These are phyloP conservation scores for Dactylellina cionopaga DNA, from an alignment of 2,329 filamentous ascomycete species.

Conservation along the genomic window DNA sequence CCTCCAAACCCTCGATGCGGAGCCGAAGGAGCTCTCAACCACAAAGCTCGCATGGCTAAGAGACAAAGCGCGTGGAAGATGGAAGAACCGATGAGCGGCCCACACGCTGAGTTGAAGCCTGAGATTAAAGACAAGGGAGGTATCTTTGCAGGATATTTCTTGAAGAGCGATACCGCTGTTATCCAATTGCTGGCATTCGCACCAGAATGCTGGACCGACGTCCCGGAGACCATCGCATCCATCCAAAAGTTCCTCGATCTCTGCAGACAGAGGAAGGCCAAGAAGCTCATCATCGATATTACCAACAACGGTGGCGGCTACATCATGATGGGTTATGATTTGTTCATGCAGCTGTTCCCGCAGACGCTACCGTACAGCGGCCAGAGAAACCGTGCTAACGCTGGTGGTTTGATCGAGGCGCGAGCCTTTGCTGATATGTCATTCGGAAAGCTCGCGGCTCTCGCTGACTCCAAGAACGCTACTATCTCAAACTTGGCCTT, in stretches of 20 bases:
- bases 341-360: conserved; percentile 65
- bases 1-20: conserved; percentile 31
- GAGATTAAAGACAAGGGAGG: conserved; percentile 29
- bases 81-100: background rate
- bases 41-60: conserved; percentile 23
- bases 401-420: conserved; percentile 61
- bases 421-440: conserved; percentile 64
- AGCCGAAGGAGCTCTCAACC: background rate
- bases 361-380: background rate
- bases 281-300: conserved; percentile 70
- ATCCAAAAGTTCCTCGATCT: conserved; percentile 40
- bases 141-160: conserved; percentile 49
- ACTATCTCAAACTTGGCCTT: conserved; percentile 58
- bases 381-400: conserved; percentile 59
- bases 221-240: conserved; percentile 29
- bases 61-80: conserved; percentile 8
- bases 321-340: conserved; percentile 70
- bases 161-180: conserved; percentile 48
- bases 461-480: conserved; percentile 58
- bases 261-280: conserved; percentile 66
- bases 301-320: conserved; percentile 70
- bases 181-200: conserved; percentile 37
- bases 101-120: conserved; percentile 24
- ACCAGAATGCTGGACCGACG: conserved; percentile 38
- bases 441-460: conserved; percentile 65